Conservation (phyloP, 164 flowering plant genomes). For the Piper betle region DNA sequence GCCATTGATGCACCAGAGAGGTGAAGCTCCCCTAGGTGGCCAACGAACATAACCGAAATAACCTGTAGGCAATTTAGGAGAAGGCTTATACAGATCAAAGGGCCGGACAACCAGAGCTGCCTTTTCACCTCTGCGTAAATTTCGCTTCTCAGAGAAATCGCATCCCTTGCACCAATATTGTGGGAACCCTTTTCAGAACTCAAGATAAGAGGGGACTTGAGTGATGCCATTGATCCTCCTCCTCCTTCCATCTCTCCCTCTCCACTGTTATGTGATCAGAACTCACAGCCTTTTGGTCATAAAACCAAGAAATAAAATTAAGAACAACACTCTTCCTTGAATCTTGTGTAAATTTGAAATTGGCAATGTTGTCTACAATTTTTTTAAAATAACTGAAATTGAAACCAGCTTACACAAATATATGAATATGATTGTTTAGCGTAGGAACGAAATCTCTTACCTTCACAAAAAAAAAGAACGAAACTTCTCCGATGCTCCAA, state of each 20-base stretch:
- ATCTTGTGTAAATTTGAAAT: no score
- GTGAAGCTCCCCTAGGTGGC: slow-evolving; percentile 59
- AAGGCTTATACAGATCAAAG: slow-evolving; percentile 28
- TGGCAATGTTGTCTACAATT: no score
- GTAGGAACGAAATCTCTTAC: no score
- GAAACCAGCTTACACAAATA: no score
- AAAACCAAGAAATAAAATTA: no score
- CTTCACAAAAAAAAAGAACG: no score
- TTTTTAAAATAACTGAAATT: no score
- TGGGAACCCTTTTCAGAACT: background rate
- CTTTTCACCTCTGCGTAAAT: slow-evolving; percentile 37
- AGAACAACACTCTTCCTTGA: no score
- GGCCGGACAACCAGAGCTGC: slow-evolving; percentile 60
- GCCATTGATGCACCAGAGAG: slow-evolving; percentile 72
- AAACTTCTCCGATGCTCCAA: no score
- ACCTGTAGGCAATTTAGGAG: slow-evolving; percentile 36
- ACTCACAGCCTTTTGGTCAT: no score
- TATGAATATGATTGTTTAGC: no score
- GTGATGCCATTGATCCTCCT: background rate
- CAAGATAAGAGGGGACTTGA: background rate
- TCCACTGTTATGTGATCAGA: background rate
- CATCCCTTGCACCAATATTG: background rate
- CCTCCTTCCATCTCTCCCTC: slow-evolving; percentile 5
- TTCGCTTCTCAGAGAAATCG: slow-evolving; percentile 1
- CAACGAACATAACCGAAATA: slow-evolving; percentile 64